phyloP scores from a whole-genome alignment of 306 rosid species.

The Echinosophora koreensis region DNA sequence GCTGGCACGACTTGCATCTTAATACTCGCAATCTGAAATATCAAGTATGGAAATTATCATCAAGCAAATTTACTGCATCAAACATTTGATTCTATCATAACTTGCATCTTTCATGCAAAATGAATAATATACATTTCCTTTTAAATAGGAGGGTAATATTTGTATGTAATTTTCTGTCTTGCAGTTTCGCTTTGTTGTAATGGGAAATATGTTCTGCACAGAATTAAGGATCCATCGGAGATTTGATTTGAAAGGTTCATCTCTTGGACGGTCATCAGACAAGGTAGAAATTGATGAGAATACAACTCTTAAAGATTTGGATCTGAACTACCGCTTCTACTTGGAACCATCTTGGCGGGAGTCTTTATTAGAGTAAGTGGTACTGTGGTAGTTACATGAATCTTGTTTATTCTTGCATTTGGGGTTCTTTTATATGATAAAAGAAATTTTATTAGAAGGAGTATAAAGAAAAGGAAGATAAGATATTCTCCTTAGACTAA shows the following conservation, averaged over 20 bases:
- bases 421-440: background rate
- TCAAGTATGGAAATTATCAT: slow-evolving; percentile 7
- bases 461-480: background rate
- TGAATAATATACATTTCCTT: slow-evolving; percentile 31
- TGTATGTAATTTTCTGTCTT: slow-evolving; percentile 31
- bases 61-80: slow-evolving; percentile 7
- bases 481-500: background rate
- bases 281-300: slow-evolving; percentile 93
- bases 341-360: slow-evolving; percentile 95
- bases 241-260: slow-evolving; percentile 92
- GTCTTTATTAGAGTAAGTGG: slow-evolving; percentile 73
- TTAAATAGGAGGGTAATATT: slow-evolving; percentile 43
- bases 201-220: slow-evolving; percentile 98
- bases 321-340: slow-evolving; percentile 78
- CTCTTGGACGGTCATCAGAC: slow-evolving; percentile 89
- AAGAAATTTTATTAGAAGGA: slow-evolving; percentile 1
- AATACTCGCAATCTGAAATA: slow-evolving; percentile 33
- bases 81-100: background rate
- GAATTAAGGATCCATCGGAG: slow-evolving; percentile 90
- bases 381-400: slow-evolving; percentile 42
- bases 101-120: slow-evolving; percentile 35
- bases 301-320: slow-evolving; percentile 92
- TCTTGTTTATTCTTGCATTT: slow-evolving; percentile 7
- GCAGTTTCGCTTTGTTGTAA: slow-evolving; percentile 95
- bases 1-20: slow-evolving; percentile 4